These are phyloP conservation scores for Baudoinia panamericana DNA, from an alignment of 495 filamentous ascomycete species.

Conservation along the genomic window DNA sequence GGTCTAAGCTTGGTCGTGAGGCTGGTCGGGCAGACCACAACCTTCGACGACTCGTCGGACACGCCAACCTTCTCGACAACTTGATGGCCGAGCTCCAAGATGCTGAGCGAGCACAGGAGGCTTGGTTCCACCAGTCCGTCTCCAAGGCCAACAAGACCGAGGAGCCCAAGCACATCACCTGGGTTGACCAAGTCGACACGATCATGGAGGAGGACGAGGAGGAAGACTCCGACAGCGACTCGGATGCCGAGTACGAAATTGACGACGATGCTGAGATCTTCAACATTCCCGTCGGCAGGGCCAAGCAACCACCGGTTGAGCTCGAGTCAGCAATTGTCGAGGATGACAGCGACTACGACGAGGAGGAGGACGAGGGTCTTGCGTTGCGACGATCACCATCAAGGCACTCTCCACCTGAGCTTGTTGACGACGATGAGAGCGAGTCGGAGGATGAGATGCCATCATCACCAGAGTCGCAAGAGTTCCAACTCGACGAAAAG, in stretches of 20 bases:
- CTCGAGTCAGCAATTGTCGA: too few relatives aligned
- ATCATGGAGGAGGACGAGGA: constrained; percentile 57
- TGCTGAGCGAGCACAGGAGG: constrained; percentile 90
- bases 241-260: constrained; percentile 29
- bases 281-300: neutral
- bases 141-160: constrained; percentile 49
- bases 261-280: constrained; percentile 15
- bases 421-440: constrained; percentile 48
- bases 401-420: constrained; percentile 63
- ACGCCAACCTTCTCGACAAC: constrained; percentile 94
- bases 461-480: constrained; percentile 60
- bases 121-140: constrained; percentile 95
- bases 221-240: constrained; percentile 46
- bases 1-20: constrained; percentile 85
- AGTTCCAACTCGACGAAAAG: constrained; percentile 58
- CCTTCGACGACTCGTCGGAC: constrained; percentile 83
- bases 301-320: constrained; percentile 3
- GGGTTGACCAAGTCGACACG: constrained; percentile 68
- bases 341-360: constrained; percentile 40
- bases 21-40: constrained; percentile 84
- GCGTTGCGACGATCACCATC: constrained; percentile 54
- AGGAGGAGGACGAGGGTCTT: constrained; percentile 49
- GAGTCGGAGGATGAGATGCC: constrained; percentile 72
- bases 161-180: constrained; percentile 64
- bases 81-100: constrained; percentile 92